A percentile compares a stretch with the other conserved stretches of the same genome.
Conservation (phyloP, 2,329 filamentous ascomycete genomes). For the Verticillium klebahnii region DNA sequence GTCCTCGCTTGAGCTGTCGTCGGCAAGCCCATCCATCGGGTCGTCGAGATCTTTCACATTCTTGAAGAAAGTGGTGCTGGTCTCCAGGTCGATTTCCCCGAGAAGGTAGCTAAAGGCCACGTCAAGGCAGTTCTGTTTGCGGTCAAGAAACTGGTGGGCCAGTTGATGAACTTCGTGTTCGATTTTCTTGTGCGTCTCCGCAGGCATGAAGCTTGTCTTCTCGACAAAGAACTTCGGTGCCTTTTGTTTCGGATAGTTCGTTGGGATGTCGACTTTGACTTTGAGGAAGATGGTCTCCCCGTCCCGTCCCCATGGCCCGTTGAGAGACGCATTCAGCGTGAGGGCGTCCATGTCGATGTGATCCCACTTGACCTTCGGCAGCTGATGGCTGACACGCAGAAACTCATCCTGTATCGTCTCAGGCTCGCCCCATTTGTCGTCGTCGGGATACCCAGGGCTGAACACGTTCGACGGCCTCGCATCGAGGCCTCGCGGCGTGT, state of each 20-base stretch:
- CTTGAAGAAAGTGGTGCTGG: conserved; percentile 57
- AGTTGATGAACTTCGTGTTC: conserved; percentile 53
- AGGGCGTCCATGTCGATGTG: conserved; percentile 60
- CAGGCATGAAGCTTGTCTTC: conserved; percentile 58
- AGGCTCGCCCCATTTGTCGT: conserved; percentile 55
- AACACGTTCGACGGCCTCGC: conserved; percentile 50
- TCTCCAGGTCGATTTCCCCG: conserved; percentile 57
- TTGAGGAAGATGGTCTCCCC: conserved; percentile 57
- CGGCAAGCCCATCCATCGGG: conserved; percentile 50
- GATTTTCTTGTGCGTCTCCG: conserved; percentile 47
- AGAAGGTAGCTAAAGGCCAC: conserved; percentile 59
- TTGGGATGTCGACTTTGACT: conserved; percentile 55
- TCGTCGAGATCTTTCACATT: conserved; percentile 61
- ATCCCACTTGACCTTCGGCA: conserved; percentile 62
- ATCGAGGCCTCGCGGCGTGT: conserved; percentile 36
- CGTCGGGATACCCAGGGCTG: conserved; percentile 45
- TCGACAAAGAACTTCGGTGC: conserved; percentile 57
- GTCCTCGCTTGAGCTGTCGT: conserved; percentile 81
- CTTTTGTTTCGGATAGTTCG: conserved; percentile 52
- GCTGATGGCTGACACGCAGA: conserved; percentile 54
- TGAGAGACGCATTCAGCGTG: conserved; percentile 55
- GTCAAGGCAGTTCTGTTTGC: conserved; percentile 58
- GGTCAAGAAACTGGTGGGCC: conserved; percentile 48
- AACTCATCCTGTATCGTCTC: conserved; percentile 63
- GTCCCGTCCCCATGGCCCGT: conserved; percentile 58